Evolutionary conservation across 345 rosid species (phyloP).

Genomic region (Murraya koenigii): DNA sequence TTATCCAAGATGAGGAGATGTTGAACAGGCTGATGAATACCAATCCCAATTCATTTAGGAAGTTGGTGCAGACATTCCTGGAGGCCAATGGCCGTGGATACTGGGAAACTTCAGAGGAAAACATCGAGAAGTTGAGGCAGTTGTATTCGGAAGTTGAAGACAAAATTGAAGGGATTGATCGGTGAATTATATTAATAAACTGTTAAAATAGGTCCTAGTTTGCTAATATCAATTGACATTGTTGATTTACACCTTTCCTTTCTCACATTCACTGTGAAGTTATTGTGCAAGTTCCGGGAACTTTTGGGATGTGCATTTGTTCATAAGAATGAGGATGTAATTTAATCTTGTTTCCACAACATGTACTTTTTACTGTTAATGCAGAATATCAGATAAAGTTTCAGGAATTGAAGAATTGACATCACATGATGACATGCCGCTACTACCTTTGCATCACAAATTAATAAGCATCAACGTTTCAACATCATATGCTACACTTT

Average conservation of each 20-base stretch:
- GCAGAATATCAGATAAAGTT: not conserved
- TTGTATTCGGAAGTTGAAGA: constrained; percentile 93
- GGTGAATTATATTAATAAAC: constrained; percentile 30
- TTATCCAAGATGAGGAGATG: constrained; percentile 94
- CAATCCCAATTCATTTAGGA: constrained; percentile 92
- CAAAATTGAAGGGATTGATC: constrained; percentile 95
- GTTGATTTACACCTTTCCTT: constrained; percentile 16
- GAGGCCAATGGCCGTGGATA: constrained; percentile 98
- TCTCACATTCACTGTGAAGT: constrained; percentile 5
- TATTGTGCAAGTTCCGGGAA: constrained; percentile 17
- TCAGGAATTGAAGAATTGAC: not conserved
- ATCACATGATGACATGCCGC: not conserved
- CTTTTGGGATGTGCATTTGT: constrained; percentile 24
- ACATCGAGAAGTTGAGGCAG: constrained; percentile 82
- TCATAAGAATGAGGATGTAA: constrained; percentile 9
- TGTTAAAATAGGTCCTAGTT: not conserved
- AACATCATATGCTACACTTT: too few species aligned
- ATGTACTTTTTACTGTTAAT: not conserved
- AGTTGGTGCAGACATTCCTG: constrained; percentile 90
- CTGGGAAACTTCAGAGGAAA: constrained; percentile 86
- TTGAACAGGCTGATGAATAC: constrained; percentile 79
- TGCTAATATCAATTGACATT: constrained; percentile 19
- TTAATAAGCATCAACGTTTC: not conserved
- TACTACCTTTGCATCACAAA: not conserved
- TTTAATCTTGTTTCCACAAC: not conserved